Evolutionary conservation across 345 rosid species (phyloP).

Genomic region (Citrus medica): DNA sequence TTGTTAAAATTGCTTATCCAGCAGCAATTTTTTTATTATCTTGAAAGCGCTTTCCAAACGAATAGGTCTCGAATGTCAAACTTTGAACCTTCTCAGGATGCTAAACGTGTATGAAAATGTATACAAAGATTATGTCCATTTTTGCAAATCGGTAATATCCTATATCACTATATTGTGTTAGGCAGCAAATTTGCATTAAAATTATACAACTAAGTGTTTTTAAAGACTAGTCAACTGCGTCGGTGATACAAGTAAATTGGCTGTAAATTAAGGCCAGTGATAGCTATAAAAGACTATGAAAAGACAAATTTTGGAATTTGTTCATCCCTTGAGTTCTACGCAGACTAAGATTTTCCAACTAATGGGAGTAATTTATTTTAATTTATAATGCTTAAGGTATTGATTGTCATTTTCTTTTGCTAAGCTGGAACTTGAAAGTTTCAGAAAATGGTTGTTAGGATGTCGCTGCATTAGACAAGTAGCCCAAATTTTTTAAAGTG

Average conservation of each 20-base stretch:
- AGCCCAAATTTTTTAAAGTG: not conserved
- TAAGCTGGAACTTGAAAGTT: not conserved
- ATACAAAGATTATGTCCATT: not conserved
- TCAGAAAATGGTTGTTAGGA: not conserved
- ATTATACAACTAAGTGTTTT: not conserved
- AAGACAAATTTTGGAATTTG: not conserved
- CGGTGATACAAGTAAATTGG: not conserved
- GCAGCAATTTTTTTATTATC: not conserved
- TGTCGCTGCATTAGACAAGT: not conserved
- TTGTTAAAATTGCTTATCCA: not conserved
- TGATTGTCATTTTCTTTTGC: not conserved
- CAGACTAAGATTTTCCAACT: not conserved
- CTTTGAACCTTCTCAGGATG: not conserved
- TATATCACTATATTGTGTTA: not conserved
- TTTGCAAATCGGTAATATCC: not conserved
- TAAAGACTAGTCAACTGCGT: not conserved
- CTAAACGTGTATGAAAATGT: not conserved
- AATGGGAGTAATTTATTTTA: not conserved
- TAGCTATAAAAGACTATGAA: not conserved
- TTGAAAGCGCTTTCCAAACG: conserved; percentile 1
- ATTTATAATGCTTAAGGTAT: not conserved
- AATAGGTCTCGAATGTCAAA: not conserved
- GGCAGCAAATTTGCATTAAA: not conserved
- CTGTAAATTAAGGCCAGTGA: not conserved
- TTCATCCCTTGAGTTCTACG: not conserved